Base-by-base conservation (phyloP, 2,329 filamentous ascomycete genomes). In the Xylariaceae sp. region DNA sequence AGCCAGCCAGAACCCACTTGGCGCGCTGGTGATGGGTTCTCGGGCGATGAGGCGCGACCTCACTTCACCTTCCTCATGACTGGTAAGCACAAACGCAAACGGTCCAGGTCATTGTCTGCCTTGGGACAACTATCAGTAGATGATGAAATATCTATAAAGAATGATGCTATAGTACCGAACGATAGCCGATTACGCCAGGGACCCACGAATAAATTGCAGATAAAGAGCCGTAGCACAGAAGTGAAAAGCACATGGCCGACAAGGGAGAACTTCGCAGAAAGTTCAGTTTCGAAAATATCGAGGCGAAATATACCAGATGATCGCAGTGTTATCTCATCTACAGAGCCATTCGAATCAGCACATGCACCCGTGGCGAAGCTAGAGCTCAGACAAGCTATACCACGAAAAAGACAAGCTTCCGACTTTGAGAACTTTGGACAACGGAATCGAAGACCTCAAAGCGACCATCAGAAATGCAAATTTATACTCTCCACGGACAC, bases 1-100 rank as follows among this genome's bases (percentile, higher is more conserved):
- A 58, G 42, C 35, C 55, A 62, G 23, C 56, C 56, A 8, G 55
- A 65, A 35, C 45, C 56, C 1, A n/a, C 35, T 13, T 70, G 67
- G 67, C 42, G 45, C 3, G 26, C 57, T 37, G 67, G 67, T 3
- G 68, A 70, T 37, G 68, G 67, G 2, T 70, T 70, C 45, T 68
- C 68, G 6, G 63, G 41, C 3, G 64, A 66, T 6, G 68, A 70
- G 50, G 61, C 54, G 13, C 63, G 20, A 8, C 58, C 67, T 3
- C 50, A 57, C 24, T 63, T 63, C 35, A 16, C 50, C 0, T 63
- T 64, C 16, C 49, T 50, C 10, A 59, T 62, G 48, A 59, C 59
- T 5, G 58, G 60, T 8, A 61, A 55, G 32, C 56, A 57, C 26
- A 69, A 66, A 48, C 63, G 60, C 37, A 63, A 52, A 35, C 59